Conservation (phyloP, 1,284 basidiomycete species). For the Fistulina hepatica region DNA sequence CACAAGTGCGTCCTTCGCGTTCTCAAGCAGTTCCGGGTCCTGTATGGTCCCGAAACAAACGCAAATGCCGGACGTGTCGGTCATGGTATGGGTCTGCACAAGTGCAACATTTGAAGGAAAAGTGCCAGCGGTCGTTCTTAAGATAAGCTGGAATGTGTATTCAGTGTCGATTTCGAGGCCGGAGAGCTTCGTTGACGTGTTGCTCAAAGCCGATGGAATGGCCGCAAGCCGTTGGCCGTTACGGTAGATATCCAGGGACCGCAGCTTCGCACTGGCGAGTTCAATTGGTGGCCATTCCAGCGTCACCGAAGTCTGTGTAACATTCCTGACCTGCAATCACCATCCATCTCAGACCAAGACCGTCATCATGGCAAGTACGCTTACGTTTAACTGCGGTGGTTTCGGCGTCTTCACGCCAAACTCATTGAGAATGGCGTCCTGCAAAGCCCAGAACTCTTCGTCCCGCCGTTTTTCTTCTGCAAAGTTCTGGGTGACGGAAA, state of each 20-base stretch:
- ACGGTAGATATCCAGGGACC: slow-evolving; percentile 83
- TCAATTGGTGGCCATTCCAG: slow-evolving; percentile 86
- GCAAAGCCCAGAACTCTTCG: slow-evolving; percentile 72
- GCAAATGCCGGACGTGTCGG: slow-evolving; percentile 84
- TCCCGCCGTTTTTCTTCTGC: slow-evolving; percentile 75
- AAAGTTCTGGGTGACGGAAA: slow-evolving; percentile 80
- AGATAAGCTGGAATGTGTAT: slow-evolving; percentile 85
- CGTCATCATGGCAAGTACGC: slow-evolving; percentile 14
- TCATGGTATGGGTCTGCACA: slow-evolving; percentile 85
- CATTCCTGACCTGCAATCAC: slow-evolving; percentile 61
- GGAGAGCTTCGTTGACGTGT: slow-evolving; percentile 84
- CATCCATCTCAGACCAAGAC: neutral
- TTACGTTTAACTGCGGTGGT: slow-evolving; percentile 62
- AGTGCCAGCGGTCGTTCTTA: slow-evolving; percentile 84
- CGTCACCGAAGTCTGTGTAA: slow-evolving; percentile 90
- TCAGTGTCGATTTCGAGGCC: slow-evolving; percentile 81
- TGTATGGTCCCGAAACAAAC: slow-evolving; percentile 87
- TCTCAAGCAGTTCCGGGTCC: slow-evolving; percentile 64
- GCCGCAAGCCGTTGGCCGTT: slow-evolving; percentile 81
- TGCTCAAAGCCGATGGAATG: slow-evolving; percentile 70
- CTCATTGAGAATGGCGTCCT: slow-evolving; percentile 64
- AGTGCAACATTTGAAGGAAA: slow-evolving; percentile 75
- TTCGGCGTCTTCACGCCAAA: slow-evolving; percentile 65
- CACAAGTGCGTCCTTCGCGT: slow-evolving; percentile 64
- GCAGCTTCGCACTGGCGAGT: slow-evolving; percentile 74